Base-by-base conservation (phyloP, 164 flowering plant genomes). In the Magnolia sinica region DNA sequence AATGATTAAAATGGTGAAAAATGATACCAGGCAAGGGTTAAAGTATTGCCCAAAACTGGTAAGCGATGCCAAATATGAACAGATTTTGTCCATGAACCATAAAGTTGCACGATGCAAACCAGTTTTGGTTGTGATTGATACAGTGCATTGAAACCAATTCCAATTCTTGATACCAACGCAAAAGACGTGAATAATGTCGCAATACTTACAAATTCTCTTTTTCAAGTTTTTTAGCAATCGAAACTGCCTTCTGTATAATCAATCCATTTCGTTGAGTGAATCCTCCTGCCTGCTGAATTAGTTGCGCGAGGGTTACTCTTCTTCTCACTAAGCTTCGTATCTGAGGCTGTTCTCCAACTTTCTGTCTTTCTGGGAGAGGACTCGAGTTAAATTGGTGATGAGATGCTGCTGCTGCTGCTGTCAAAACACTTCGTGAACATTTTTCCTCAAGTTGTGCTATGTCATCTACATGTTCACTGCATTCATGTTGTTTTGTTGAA, bases 171-270 rank as follows among this genome's bases (percentile, higher is more conserved):
- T 55, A 55, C 13, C 61, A 55, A 9, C 23, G 66, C 23, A 70
- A 4, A 67, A 31, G 65, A 19, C 10, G 45, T 59, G 20, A 79
- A 74, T 31, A 29, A 24, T 58, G 71, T 23, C 19, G 63, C 18
- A 77, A 65, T 63, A 86, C 98, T 4, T 88, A 96, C 99, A 94
- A 81, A 82, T 94, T 96, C 77, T 92, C 97, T 81, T 91, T 94
- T 78, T 94, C 97, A 69, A 92, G 97, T 87, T 91, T 94, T 82
- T 94, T 96, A 66, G 99, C 97, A 69, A 94, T 94, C 50, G 98
- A 96, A 73, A 94, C 90, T 37, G 95, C 95, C 84, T 93, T 94
- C 65, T 90, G 87, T 76, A 82, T 91, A 29, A 98, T 85, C 95
- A 97, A 92, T 70, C 89, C 91, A 80, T 73, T 83, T 52, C 78